Conservation (phyloP, 225 moss, liverwort and hornwort genomes). For the Antitrichia curtipendula region DNA sequence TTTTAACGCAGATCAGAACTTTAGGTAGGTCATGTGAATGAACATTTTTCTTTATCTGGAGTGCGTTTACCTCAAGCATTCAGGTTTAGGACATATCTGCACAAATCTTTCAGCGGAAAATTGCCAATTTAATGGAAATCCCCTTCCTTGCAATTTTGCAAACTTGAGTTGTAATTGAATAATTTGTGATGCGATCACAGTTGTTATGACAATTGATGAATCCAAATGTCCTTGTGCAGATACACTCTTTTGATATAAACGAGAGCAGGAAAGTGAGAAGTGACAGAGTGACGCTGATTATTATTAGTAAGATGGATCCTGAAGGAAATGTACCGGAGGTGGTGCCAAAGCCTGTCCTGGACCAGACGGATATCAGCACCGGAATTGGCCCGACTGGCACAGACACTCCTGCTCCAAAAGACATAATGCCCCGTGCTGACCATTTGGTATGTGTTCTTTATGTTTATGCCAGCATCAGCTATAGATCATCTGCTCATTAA, state of each 20-base stretch:
- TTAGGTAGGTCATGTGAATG: not conserved
- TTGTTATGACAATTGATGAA: not conserved
- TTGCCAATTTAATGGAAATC: not conserved
- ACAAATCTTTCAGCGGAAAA: not conserved
- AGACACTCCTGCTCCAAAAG: conserved; percentile 44
- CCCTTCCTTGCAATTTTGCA: not conserved
- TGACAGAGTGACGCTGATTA: not conserved
- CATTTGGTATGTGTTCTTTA: conserved; percentile 1
- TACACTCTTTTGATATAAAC: not conserved
- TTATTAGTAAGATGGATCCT: not conserved
- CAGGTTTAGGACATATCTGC: not conserved
- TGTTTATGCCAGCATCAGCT: not conserved
- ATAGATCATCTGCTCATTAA: not conserved
- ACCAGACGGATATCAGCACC: conserved; percentile 25
- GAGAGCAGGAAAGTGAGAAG: not conserved
- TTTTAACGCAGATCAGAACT: not conserved
- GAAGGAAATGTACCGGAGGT: not conserved
- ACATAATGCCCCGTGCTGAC: conserved; percentile 12
- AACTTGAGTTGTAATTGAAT: not conserved
- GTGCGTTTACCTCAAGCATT: not conserved
- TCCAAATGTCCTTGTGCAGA: not conserved
- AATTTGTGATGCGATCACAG: not conserved
- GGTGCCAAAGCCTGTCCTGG: not conserved
- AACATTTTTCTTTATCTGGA: not conserved
- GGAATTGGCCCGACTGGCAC: conserved; percentile 50